Evolutionary conservation across 2,329 filamentous ascomycete genomes (phyloP), one percentile per base, ranked within the genome.

Genomic region (Didymella keratinophila): DNA sequence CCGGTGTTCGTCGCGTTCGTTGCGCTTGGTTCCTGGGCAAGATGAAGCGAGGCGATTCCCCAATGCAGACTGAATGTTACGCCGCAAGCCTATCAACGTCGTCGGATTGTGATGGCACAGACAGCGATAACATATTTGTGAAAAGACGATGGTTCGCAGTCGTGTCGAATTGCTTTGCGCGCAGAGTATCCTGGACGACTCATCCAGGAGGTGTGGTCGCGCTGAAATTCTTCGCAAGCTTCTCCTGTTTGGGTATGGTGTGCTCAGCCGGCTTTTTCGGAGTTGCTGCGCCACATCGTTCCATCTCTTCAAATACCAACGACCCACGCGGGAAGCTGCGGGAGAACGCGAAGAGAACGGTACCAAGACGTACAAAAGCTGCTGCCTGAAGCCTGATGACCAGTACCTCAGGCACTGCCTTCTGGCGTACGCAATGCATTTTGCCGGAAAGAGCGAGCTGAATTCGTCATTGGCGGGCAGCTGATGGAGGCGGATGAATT

Each of bases 171-270:
- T 50, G 44, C 51, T 46, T 57, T 30, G 55, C 56, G 44, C 41
- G 43, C 58, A 58, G 58, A 52, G 52, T 43, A 41, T 51, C 49
- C 52, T 57, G 46, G 46, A 61, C 48, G 49, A 64, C 44, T 54
- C 53, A 53, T 58, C 39, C 43, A 52, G 32, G 51, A 49, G 43
- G 58, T 57, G 49, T 51, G 16, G 36, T 47, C 36, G 55, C 36
- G 55, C 37, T 44, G 42, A 49, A 56, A 58, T 52, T 63, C 58
- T 64, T 71, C 67, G 68, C 67, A 71, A 71, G 60, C 57, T 62
- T 45, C 56, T 53, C 68, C 57, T 27, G 5, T 60, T 66, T 34
- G 18, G 48, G 68, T 36, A 49, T 54, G 18, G 49, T 28, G 37
- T 8, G n/a, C 18, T 45, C 18, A 47, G 27, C 30, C 42, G 47